Conservation (phyloP, 2,329 filamentous ascomycete genomes). For the Pseudocercospora crystallina region DNA sequence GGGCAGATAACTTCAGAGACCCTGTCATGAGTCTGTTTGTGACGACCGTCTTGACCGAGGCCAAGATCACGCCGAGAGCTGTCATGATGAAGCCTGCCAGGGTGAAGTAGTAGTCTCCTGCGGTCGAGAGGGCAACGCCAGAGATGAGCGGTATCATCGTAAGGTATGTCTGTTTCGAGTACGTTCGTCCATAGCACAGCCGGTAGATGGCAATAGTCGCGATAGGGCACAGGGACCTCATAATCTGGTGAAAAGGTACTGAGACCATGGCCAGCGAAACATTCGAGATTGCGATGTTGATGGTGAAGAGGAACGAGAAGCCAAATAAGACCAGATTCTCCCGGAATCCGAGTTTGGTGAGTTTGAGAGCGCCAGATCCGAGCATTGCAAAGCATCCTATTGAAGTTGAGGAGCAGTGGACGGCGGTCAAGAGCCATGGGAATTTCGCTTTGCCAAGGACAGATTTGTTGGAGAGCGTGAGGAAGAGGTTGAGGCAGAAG, state of each 20-base stretch:
- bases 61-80: slow-evolving; percentile 40
- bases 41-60: slow-evolving; percentile 58
- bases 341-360: slow-evolving; percentile 52
- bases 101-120: slow-evolving; percentile 64
- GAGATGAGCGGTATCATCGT: slow-evolving; percentile 61
- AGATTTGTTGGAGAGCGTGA: slow-evolving; percentile 62
- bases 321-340: slow-evolving; percentile 58
- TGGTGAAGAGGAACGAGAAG: slow-evolving; percentile 62
- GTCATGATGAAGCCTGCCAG: slow-evolving; percentile 46
- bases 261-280: slow-evolving; percentile 62
- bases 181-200: slow-evolving; percentile 55
- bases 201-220: slow-evolving; percentile 64
- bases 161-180: slow-evolving; percentile 58
- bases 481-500: slow-evolving; percentile 51
- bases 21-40: slow-evolving; percentile 67
- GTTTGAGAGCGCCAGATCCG: slow-evolving; percentile 53
- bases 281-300: slow-evolving; percentile 66
- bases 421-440: slow-evolving; percentile 61
- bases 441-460: slow-evolving; percentile 55
- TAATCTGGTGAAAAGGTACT: slow-evolving; percentile 66
- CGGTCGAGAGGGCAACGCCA: slow-evolving; percentile 60
- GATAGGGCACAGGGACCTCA: slow-evolving; percentile 61
- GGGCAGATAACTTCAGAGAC: slow-evolving; percentile 55
- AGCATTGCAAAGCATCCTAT: slow-evolving; percentile 57
- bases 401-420: slow-evolving; percentile 59